These are phyloP conservation scores for Kwoniella sp. DNA, from an alignment of 768 basidiomycete species.

Conservation along the genomic window DNA sequence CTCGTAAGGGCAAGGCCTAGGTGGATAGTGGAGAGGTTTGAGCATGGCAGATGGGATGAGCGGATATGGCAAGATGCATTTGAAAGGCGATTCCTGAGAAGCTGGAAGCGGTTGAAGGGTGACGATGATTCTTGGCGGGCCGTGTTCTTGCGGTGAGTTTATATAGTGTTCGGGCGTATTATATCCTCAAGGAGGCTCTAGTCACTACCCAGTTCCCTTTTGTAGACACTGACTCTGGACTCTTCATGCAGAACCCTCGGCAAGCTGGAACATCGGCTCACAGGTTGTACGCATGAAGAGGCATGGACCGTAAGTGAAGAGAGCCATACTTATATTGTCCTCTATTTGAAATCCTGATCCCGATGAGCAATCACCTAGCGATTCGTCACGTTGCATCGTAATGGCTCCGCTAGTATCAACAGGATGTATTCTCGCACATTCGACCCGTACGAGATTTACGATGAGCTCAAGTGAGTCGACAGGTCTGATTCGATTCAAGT, in stretches of 20 bases:
- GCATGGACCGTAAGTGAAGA: constrained; percentile 47
- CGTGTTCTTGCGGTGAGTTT: constrained; percentile 43
- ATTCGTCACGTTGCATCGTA: constrained; percentile 50
- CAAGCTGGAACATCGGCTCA: constrained; percentile 45
- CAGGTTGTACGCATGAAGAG: constrained; percentile 53
- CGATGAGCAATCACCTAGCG: constrained; percentile 32
- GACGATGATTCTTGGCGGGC: constrained; percentile 48
- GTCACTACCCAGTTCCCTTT: too few relatives aligned
- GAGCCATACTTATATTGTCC: too few relatives aligned
- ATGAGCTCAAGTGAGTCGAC: constrained; percentile 45
- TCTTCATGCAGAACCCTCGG: constrained; percentile 36
- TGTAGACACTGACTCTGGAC: too few relatives aligned
- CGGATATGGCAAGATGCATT: constrained; percentile 47
- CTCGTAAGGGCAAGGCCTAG: constrained; percentile 45
- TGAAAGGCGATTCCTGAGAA: constrained; percentile 44
- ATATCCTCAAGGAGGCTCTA: too few relatives aligned
- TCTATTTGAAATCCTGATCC: too few relatives aligned
- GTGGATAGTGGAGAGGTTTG: constrained; percentile 50
- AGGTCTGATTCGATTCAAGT: background rate
- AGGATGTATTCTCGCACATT: constrained; percentile 50
- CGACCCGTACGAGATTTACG: constrained; percentile 51
- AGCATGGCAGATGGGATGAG: constrained; percentile 37
- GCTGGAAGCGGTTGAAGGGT: constrained; percentile 47
- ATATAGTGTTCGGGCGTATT: too few relatives aligned
- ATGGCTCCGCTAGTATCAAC: constrained; percentile 51